Conservation (phyloP, 2,329 filamentous ascomycete genomes). For the Fusarium phyllophilum region DNA sequence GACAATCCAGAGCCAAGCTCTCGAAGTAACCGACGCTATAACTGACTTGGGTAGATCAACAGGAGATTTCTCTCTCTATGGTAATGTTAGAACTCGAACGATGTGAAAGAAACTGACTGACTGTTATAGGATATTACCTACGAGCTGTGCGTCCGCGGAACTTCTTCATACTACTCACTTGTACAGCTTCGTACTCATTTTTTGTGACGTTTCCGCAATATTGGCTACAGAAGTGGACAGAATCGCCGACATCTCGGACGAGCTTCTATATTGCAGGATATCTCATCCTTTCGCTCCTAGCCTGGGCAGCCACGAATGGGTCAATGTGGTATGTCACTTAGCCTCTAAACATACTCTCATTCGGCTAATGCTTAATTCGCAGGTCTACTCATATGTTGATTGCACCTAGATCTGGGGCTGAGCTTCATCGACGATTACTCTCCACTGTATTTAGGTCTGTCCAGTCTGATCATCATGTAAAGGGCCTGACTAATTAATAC, state of each 20-base stretch:
- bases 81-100: background rate
- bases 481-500: accelerated
- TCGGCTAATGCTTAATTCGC: accelerated
- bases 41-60: background rate
- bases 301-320: background rate
- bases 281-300: background rate
- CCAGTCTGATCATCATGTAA: accelerated
- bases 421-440: background rate
- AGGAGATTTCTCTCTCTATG: background rate
- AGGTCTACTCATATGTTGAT: background rate
- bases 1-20: background rate
- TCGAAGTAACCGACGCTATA: background rate
- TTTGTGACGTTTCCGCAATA: background rate
- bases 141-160: background rate
- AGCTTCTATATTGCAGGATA: background rate
- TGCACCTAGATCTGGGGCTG: background rate
- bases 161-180: background rate
- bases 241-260: background rate
- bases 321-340: background rate
- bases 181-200: background rate
- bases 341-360: accelerated
- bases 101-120: background rate
- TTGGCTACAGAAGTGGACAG: background rate
- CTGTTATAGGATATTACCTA: background rate
- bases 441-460: background rate